Evolutionary conservation across 2,329 filamentous ascomycete genomes (phyloP), one percentile per base, ranked within the genome.

Genomic region (Sarocladium strictum): DNA sequence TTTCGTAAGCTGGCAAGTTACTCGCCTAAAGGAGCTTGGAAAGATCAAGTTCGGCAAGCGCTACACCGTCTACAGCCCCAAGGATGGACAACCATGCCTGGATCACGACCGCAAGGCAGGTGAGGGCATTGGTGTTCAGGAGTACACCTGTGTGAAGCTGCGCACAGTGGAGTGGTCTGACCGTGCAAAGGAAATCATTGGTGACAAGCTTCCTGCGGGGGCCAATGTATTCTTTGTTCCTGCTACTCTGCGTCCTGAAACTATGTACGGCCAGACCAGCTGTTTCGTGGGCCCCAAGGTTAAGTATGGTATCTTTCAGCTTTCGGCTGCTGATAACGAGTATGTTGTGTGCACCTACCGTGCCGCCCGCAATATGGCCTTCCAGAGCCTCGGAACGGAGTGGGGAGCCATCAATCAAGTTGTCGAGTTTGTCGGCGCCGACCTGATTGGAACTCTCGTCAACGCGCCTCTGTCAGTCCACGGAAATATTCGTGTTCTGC

Each of bases 1-100:
- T 3, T 99, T 99, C 65, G 87, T 97, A 38, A 78, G 89, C 64
- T 99, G 94, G 94, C 94, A 97, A 73, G 97, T 97, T 89, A 92
- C 89, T 69, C 87, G 89, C 59, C 80, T 97, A 53, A 90, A 88
- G 71, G 89, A 94, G 67, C 75, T 96, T 58, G 83, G 89, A 64
- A 97, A 97, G 78, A 93, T 97, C 72, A 89, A 92, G 72, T 95
- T 94, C 64, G 91, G 90, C 54, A 94, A 90, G 75, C 78, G 91
- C 64, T 96, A 97, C 70, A 97, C 93, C 6, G 87, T 97, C 60
- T 96, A 97, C 77, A 54, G 53, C 17, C 89, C 85, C 63, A 73
- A 73, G 63, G 71, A 73, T 56, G 70, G 70, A 24, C 73, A 76
- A 59, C 72, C 73, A 2, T 76, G 74, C 55, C 74, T 76, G 68